phyloP scores from a whole-genome alignment of 805 yeast genomes.

The Candida sonorensis region DNA sequence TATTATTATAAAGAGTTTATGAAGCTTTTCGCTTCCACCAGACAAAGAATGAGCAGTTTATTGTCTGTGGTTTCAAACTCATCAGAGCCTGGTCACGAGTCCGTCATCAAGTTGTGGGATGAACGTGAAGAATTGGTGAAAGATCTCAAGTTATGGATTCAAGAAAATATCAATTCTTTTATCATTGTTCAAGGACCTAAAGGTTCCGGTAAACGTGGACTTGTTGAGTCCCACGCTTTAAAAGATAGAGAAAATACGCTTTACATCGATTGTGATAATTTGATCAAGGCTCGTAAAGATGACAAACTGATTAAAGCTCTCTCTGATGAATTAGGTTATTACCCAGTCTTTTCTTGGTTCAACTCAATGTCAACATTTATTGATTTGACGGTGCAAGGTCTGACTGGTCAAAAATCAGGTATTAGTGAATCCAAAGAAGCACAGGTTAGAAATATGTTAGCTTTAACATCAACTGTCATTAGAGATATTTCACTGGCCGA shows the following conservation, averaged over 20 bases:
- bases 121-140: slow-evolving; percentile 64
- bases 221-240: slow-evolving; percentile 64
- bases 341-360: slow-evolving; percentile 91
- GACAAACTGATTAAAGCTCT: slow-evolving; percentile 57
- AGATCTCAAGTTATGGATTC: slow-evolving; percentile 70
- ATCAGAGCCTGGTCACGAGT: no score
- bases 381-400: slow-evolving; percentile 81
- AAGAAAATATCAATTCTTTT: slow-evolving; percentile 85
- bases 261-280: slow-evolving; percentile 69
- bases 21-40: slow-evolving; percentile 21
- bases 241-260: slow-evolving; percentile 55
- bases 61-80: slow-evolving; percentile 7
- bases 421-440: slow-evolving; percentile 75
- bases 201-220: slow-evolving; percentile 87
- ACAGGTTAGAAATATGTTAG: slow-evolving; percentile 74
- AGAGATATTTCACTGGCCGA: slow-evolving; percentile 52
- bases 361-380: slow-evolving; percentile 70
- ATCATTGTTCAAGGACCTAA: slow-evolving; percentile 88
- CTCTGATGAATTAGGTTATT: slow-evolving; percentile 79
- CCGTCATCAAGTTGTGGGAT: no score
- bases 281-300: slow-evolving; percentile 71
- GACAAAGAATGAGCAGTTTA: slow-evolving; percentile 19
- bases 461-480: slow-evolving; percentile 66
- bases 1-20: slow-evolving; percentile 31
- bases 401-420: slow-evolving; percentile 93